These are phyloP conservation scores for Diutina mesorugosa DNA, from an alignment of 1,139 yeast species.

Conservation along the genomic window DNA sequence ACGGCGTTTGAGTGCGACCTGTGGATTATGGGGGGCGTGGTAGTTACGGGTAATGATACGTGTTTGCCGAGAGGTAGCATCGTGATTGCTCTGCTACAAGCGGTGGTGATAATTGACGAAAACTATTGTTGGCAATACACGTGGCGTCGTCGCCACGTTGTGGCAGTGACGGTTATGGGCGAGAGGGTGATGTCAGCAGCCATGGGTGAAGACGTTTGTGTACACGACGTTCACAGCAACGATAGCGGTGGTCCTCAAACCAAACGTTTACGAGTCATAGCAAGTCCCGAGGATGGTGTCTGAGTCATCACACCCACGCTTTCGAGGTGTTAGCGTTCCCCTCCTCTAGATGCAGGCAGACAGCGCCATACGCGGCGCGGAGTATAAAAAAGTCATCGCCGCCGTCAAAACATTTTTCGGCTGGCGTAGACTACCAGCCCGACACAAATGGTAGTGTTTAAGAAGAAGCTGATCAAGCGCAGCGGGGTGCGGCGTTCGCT, in stretches of 20 bases:
- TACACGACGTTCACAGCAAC: neutral
- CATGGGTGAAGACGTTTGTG: neutral
- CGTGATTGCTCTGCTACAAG: neutral
- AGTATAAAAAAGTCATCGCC: neutral
- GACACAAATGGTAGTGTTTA: constrained; percentile 8
- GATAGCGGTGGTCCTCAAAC: neutral
- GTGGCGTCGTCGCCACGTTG: neutral
- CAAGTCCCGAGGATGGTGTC: neutral
- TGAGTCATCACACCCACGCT: neutral
- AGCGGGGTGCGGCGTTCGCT: neutral
- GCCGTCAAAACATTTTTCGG: neutral
- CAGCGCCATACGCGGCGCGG: neutral
- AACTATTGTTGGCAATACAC: neutral
- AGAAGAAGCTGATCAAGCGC: constrained; percentile 10
- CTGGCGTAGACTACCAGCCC: neutral
- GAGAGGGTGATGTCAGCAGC: neutral
- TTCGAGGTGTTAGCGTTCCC: neutral
- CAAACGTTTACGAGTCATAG: neutral
- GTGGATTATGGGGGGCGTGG: neutral
- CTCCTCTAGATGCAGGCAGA: neutral
- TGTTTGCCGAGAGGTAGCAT: neutral
- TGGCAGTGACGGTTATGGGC: neutral
- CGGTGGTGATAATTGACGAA: neutral
- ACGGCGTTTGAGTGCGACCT: neutral
- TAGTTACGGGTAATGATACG: neutral